Base-by-base conservation (phyloP, 176 grass and related monocot genomes). In the Juncus effusus region DNA sequence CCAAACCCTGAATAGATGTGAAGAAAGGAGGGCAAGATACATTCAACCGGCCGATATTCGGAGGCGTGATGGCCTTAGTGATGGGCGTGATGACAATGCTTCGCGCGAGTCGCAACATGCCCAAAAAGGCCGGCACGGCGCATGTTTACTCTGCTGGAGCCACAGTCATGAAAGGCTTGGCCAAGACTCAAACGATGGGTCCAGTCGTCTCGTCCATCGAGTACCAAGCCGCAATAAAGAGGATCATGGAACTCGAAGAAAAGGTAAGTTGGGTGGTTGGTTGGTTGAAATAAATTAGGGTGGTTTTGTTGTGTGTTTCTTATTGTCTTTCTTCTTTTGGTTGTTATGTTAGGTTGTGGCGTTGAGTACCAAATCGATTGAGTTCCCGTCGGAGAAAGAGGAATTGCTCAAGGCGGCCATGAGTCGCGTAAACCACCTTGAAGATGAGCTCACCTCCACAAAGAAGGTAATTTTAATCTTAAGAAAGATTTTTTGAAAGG, bases 371-470 rank as follows among this genome's bases (percentile, higher is more conserved):
- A 89, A 76, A 53, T 82, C 83, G 3, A 42, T 61, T 0, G 69
- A 83, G 53, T 83, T 92, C 77, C 78, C 83, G 0, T 40, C 61
- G 0, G 94, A 86, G 67, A 84, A 97, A 80, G 94, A 92, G 47
- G 88, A 97, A 13, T 54, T 92, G 73, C 64, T 97, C n/a, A 81
- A 84, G 72, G 80, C 75, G 64, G 88, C 94, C n/a, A 82, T 88
- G 39, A 77, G 16, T 76, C 88, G 83, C 11, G 78, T 97, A 11
- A 80, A 65, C 75, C 82, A 67, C 11, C 51, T 97, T 13, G 88
- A 97, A 70, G 74, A 84, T 54, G 94, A 97, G 73, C 94, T 97
- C 74, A 82, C 85, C 74, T 59, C 75, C 8, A 97, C 88, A 61
- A 97, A 86, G 75, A 97, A 89, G 88, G 94, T 96, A 16, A 69